phyloP scores from a whole-genome alignment of 352 stramenopile species.

The Pythium folliculosum region DNA sequence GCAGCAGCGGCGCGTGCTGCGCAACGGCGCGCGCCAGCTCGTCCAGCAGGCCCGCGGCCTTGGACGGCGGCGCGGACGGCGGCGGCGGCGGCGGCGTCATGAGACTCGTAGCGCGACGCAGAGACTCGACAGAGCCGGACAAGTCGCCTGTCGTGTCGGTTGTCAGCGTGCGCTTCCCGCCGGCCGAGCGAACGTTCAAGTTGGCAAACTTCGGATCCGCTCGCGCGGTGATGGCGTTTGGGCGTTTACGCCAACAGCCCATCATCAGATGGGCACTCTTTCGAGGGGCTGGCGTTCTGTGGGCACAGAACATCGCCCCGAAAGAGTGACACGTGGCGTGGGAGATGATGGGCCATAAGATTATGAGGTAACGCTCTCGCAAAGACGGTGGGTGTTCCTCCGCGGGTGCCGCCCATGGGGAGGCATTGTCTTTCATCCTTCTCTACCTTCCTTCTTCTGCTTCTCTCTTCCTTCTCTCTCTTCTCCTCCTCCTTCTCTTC shows the following conservation, averaged over 20 bases:
- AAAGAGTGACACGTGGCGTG: not conserved
- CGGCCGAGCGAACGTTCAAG: not conserved
- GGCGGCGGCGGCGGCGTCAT: not conserved
- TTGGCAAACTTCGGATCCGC: conserved; percentile 5
- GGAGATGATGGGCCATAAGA: not conserved
- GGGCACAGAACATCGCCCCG: not conserved
- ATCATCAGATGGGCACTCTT: not conserved
- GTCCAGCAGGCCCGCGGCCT: not conserved
- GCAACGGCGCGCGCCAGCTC: conserved; percentile 15
- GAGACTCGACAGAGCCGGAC: too few relatives aligned
- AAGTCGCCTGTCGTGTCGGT: not conserved
- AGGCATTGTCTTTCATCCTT: too few relatives aligned
- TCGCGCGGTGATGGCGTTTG: not conserved
- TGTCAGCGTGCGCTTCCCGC: not conserved
- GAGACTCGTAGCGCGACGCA: not conserved
- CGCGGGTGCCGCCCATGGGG: too few relatives aligned
- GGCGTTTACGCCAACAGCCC: conserved; percentile 10
- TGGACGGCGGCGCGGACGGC: too few relatives aligned
- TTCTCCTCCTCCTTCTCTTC: not conserved
- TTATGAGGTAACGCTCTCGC: not conserved
- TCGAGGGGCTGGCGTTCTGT: too few relatives aligned
- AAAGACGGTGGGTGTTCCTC: not conserved
- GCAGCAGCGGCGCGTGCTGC: conserved; percentile 16
- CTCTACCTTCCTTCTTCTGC: not conserved
- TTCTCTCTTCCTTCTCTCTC: not conserved